A percentile compares a stretch with the other conserved stretches of the same genome.
phyloP scores from a whole-genome alignment of 192 early-diverging fungal species.

The Piromyces sp. region DNA sequence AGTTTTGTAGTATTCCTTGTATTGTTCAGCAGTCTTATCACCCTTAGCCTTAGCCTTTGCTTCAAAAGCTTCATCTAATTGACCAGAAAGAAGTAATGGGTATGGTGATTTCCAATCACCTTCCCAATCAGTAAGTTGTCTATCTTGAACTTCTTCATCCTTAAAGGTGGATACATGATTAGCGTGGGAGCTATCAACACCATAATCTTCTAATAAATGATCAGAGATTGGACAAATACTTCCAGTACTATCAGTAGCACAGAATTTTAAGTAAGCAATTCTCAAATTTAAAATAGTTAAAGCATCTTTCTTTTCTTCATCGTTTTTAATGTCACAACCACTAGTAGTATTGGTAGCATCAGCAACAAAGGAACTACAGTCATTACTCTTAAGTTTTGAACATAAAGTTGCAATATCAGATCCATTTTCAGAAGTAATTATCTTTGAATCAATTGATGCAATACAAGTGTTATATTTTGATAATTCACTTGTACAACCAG shows the following conservation, averaged over 20 bases:
- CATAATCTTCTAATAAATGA: neutral
- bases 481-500: neutral
- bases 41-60: no score
- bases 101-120: no score
- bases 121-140: neutral
- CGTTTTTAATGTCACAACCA: neutral
- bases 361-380: neutral
- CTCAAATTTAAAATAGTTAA: neutral
- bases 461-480: neutral
- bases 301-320: neutral
- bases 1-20: no score
- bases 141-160: no score
- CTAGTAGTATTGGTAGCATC: neutral
- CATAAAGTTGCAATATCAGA: neutral
- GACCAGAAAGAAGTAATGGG: no score
- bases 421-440: neutral
- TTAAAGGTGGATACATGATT: neutral
- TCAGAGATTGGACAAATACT: neutral
- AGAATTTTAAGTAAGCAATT: neutral
- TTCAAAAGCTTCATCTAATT: no score
- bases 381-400: neutral
- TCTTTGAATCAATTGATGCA: neutral
- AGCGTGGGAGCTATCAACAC: neutral
- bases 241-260: neutral
- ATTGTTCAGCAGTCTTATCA: no score